phyloP scores from a whole-genome alignment of 2,329 filamentous ascomycete genomes.

The Colletotrichum sp. region DNA sequence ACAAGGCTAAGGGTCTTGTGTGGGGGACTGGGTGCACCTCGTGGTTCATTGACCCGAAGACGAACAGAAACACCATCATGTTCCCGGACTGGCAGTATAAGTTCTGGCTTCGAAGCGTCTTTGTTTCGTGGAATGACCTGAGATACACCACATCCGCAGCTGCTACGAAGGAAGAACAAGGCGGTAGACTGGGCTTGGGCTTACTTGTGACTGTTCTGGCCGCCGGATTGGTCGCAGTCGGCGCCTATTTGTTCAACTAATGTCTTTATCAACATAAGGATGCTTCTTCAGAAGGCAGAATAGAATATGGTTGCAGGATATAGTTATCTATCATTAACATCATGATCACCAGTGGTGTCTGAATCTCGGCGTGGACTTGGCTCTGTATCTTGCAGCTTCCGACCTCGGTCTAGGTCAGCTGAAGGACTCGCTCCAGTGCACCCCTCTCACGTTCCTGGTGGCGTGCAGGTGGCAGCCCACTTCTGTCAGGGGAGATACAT shows the following conservation, averaged over 20 bases:
- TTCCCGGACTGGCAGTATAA: slow-evolving; percentile 57
- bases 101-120: slow-evolving; percentile 39
- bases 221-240: background rate
- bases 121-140: background rate
- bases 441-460: background rate
- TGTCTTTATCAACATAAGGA: background rate
- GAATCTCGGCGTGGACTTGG: background rate
- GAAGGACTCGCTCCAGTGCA: background rate
- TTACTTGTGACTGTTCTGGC: background rate
- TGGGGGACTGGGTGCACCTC: slow-evolving; percentile 55
- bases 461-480: background rate
- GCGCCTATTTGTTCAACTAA: background rate
- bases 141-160: background rate
- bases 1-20: slow-evolving; percentile 40
- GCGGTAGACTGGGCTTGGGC: background rate
- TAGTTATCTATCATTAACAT: background rate
- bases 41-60: slow-evolving; percentile 55
- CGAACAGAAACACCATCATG: slow-evolving; percentile 54
- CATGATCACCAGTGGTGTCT: background rate
- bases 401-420: background rate
- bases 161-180: background rate
- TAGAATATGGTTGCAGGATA: background rate
- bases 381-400: background rate
- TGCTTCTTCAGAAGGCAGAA: background rate
- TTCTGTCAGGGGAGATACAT: background rate